These are phyloP conservation scores for Phytophthora pluvialis DNA, from an alignment of 352 stramenopile species.

Conservation along the genomic window DNA sequence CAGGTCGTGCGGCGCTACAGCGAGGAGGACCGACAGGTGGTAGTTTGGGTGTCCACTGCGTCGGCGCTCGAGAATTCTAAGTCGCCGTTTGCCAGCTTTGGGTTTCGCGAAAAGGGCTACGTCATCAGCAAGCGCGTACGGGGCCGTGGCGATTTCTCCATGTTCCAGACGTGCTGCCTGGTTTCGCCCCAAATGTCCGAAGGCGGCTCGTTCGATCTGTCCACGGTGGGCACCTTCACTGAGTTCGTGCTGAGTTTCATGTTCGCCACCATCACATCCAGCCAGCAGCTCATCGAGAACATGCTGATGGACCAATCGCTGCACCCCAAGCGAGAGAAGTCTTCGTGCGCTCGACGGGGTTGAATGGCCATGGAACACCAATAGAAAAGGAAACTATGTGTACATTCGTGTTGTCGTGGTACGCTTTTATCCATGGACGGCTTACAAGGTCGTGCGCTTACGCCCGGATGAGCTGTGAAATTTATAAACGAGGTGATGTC, in stretches of 20 bases:
- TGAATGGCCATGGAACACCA: not conserved
- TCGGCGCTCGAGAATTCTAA: slow-evolving; percentile 48
- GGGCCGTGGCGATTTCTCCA: slow-evolving; percentile 32
- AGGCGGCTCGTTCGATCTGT: slow-evolving; percentile 30
- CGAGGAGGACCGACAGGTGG: slow-evolving; percentile 40
- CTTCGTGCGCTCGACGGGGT: not conserved
- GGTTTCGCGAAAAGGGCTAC: slow-evolving; percentile 51
- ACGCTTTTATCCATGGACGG: no score
- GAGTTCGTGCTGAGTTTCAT: slow-evolving; percentile 48
- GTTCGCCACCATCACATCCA: slow-evolving; percentile 41
- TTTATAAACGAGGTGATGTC: no score
- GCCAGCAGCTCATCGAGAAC: slow-evolving; percentile 47
- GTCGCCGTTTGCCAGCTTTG: slow-evolving; percentile 39
- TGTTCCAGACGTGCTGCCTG: slow-evolving; percentile 48
- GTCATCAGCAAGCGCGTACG: slow-evolving; percentile 44
- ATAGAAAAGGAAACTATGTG: slow-evolving; percentile 7
- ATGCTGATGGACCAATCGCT: slow-evolving; percentile 47
- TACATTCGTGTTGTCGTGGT: no score
- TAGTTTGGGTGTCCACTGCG: slow-evolving; percentile 48
- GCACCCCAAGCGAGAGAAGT: not conserved
- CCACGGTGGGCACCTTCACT: slow-evolving; percentile 38
- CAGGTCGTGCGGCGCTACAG: slow-evolving; percentile 46
- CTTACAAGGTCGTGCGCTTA: no score
- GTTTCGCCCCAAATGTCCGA: slow-evolving; percentile 42
- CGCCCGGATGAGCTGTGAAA: no score